These are phyloP conservation scores for Albatrellus sp. DNA, from an alignment of 1,284 basidiomycete species.

Conservation along the genomic window DNA sequence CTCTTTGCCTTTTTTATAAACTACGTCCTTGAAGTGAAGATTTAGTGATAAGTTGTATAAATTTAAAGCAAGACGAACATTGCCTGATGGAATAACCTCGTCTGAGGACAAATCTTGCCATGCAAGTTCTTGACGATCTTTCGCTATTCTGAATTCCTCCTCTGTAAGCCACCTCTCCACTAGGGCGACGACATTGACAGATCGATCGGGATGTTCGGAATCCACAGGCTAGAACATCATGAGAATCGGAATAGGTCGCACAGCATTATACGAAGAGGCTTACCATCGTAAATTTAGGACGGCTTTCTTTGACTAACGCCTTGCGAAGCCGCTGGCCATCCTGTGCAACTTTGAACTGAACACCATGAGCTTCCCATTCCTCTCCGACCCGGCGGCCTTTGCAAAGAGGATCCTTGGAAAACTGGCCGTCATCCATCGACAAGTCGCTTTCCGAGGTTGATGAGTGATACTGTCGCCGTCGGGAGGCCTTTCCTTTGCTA, in stretches of 20 bases:
- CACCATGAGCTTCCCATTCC: slow-evolving; percentile 58
- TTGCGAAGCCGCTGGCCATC: slow-evolving; percentile 60
- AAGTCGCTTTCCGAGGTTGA: slow-evolving; percentile 21
- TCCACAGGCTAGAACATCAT: slow-evolving; percentile 45
- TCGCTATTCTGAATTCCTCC: slow-evolving; percentile 54
- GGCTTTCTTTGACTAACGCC: slow-evolving; percentile 53
- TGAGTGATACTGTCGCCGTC: slow-evolving; percentile 23
- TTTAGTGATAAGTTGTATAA: slow-evolving; percentile 6
- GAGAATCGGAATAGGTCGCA: slow-evolving; percentile 4
- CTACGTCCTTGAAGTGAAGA: slow-evolving; percentile 18
- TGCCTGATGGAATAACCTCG: slow-evolving; percentile 28
- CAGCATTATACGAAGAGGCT: slow-evolving; percentile 13
- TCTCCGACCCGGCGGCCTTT: slow-evolving; percentile 53
- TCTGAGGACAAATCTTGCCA: slow-evolving; percentile 43
- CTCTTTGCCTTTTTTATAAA: slow-evolving; percentile 28
- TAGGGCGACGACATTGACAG: slow-evolving; percentile 51
- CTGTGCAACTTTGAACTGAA: slow-evolving; percentile 55
- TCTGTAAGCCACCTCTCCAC: slow-evolving; percentile 70
- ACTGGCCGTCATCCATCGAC: slow-evolving; percentile 30
- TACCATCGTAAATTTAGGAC: slow-evolving; percentile 63
- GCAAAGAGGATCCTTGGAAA: slow-evolving; percentile 36
- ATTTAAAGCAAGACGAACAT: slow-evolving; percentile 15
- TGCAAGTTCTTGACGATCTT: slow-evolving; percentile 45
- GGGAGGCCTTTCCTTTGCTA: slow-evolving; percentile 16
- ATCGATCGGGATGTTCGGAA: slow-evolving; percentile 62